These are phyloP conservation scores for Exophiala oligosperma DNA, from an alignment of 2,329 filamentous ascomycete genomes.

Conservation along the genomic window DNA sequence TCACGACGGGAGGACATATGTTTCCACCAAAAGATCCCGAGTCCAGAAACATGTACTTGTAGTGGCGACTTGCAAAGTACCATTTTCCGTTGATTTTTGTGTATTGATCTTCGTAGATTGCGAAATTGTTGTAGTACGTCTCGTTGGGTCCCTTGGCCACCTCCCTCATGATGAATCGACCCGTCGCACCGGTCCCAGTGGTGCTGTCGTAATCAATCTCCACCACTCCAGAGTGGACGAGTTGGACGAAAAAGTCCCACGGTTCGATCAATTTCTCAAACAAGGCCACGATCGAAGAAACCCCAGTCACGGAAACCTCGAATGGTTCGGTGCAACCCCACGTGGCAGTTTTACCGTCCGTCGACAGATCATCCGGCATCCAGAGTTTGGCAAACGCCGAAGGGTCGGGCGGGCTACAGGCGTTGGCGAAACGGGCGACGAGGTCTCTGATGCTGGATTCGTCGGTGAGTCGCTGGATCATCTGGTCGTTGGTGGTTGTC, in stretches of 20 bases:
- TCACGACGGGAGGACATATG: neutral
- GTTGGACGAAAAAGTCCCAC: constrained; percentile 16
- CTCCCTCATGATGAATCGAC: constrained; percentile 12
- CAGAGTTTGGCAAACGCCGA: constrained; percentile 8
- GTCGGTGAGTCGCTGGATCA: constrained; percentile 5
- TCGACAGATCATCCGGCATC: neutral
- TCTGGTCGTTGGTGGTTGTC: too few species aligned
- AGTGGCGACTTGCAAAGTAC: constrained; percentile 8
- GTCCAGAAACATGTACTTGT: constrained; percentile 19
- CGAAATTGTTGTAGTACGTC: constrained; percentile 18
- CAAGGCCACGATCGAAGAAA: constrained; percentile 1
- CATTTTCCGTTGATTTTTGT: constrained; percentile 7
- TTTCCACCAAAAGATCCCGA: constrained; percentile 7
- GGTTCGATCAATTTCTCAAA: constrained; percentile 1
- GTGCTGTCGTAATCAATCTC: neutral
- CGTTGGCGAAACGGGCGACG: constrained; percentile 12
- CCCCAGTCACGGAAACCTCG: constrained; percentile 5
- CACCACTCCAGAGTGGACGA: constrained; percentile 16
- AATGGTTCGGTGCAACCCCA: constrained; percentile 11
- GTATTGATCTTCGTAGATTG: constrained; percentile 14
- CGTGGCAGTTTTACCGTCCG: neutral
- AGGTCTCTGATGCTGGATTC: constrained; percentile 8
- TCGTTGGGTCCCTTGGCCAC: constrained; percentile 10
- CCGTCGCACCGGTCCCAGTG: constrained; percentile 1
- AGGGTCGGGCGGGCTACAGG: constrained; percentile 1